Evolutionary conservation across 441 rosid species (phyloP).

Genomic region (Omphalea diandra): DNA sequence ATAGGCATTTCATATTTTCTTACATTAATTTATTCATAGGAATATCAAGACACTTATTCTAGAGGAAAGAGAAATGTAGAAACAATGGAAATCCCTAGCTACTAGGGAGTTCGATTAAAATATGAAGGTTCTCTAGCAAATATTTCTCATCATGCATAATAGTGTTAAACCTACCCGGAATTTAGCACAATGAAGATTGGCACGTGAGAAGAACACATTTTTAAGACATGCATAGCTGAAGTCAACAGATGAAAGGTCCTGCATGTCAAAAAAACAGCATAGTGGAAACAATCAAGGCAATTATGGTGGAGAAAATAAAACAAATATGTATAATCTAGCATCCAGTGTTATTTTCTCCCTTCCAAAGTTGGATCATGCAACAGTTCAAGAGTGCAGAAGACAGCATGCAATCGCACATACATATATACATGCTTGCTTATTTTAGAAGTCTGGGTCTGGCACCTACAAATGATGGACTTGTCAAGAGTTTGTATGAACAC

Average conservation of each 20-base stretch:
- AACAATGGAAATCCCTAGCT: neutral
- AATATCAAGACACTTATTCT: neutral
- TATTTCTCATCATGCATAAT: neutral
- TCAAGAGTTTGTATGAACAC: slow-evolving; percentile 21
- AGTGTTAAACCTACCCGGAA: slow-evolving; percentile 59
- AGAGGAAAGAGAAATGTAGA: neutral
- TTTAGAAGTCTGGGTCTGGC: neutral
- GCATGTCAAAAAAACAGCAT: slow-evolving; percentile 30
- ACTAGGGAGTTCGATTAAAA: neutral
- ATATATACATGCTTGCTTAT: neutral
- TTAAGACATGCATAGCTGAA: slow-evolving; percentile 86
- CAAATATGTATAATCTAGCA: neutral
- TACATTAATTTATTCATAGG: neutral
- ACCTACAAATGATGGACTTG: neutral
- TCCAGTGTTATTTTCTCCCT: neutral
- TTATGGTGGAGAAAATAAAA: neutral
- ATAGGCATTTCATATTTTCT: neutral
- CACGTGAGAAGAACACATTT: slow-evolving; percentile 89
- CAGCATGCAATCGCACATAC: too few species aligned
- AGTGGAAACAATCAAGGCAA: neutral
- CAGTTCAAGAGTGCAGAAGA: neutral
- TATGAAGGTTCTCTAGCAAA: neutral
- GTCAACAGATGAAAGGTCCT: slow-evolving; percentile 85
- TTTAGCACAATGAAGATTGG: slow-evolving; percentile 85
- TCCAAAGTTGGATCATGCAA: neutral